Base-by-base conservation (phyloP, 176 grass and related monocot species). In the Oryza coarctata region DNA sequence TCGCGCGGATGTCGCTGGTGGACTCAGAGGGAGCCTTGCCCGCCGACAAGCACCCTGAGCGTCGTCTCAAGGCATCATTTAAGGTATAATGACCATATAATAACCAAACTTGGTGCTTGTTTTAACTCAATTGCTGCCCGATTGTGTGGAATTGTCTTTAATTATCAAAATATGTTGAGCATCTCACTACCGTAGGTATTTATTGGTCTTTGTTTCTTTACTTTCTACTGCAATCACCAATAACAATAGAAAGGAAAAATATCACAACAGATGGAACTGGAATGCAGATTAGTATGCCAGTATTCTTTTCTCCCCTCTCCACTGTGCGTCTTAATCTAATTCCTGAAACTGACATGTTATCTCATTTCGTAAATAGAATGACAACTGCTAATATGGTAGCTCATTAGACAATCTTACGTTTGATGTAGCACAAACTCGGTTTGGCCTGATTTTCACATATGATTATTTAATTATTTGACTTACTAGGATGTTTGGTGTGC, bases 21-120 rank as follows among this genome's bases (percentile, higher is more conserved):
- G 93, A 90, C 55, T 76, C 90, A 1, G 76, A 74, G 20, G 30
- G 78, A 5, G 9, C 94, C 57, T 73, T 88, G 27, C 81, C 93
- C 0, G 89, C 93, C 0, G 96, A 99, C 67, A 90, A 91, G 74
- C 93, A 99, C 82, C 96, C 93, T 1, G 96, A 99, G 87, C 94
- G 89, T 33, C 84, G 93, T 25, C 96, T 99, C 50, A 99, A 95
- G 67, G 89, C 91, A 1, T 82, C 93, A 1, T 99, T 95, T 80
- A 99, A 99, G 91, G 96, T 99, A 88, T 32, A 17, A 14, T 33
- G 29, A 13, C 36, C 12, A 68, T 99, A 88, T 32, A 17, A 14
- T 33, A n/a, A 13, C 36, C 12, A 68, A 40, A 41, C 9, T 5
- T 60, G 2, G 39, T 11, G 26, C 44, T n/a, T 65, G 1, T n/a